Base-by-base conservation (phyloP, 371 early-diverging fungal species). In the Mucor plumbeus region DNA sequence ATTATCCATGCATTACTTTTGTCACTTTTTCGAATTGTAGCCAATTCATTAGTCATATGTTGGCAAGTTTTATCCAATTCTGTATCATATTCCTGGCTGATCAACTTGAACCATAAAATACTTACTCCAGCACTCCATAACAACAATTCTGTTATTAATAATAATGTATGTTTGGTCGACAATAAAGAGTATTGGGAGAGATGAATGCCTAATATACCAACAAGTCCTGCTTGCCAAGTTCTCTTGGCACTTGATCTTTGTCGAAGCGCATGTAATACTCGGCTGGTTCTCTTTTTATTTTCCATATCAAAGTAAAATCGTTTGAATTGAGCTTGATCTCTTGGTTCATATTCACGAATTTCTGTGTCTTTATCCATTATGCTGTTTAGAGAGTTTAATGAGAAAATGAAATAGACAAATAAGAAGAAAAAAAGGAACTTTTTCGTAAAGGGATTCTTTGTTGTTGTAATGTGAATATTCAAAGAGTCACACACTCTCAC, bases 1-100 rank as follows among this genome's bases (percentile, higher is more conserved):
- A 77, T 75, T 7, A 82, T 72, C 82, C 82, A 82, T 0, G 68
- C 69, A 43, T 69, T 67, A 34, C 72, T 82, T 53, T 78, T 75
- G 43, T 61, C 41, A 14, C 50, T 64, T 26, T 60, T 71, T 39
- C 60, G 26, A 53, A 66, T 56, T 9, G 5, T 7, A 9, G 36
- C n/a, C 31, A 65, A 54, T 44, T 48, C 63, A 13, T 26, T 39
- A 3, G 40, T 61, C 48, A 69, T 64, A 11, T 21, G 41, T 9
- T 65, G 50, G 17, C 58, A 48, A 0, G 53, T 15, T 26, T 63
- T 58, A 34, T 14, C 31, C 8, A 70, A 39, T 10, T 57, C 38
- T 3, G 50, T 21, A 26, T 64, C 47, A 21, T 71, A 70, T 34
- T 73, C 58, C 44, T 66, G 54, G 7, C 63, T 31, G 34, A 77